These are phyloP conservation scores for Helianthus annuus DNA, from an alignment of 129 eudicot species.

Conservation along the genomic window DNA sequence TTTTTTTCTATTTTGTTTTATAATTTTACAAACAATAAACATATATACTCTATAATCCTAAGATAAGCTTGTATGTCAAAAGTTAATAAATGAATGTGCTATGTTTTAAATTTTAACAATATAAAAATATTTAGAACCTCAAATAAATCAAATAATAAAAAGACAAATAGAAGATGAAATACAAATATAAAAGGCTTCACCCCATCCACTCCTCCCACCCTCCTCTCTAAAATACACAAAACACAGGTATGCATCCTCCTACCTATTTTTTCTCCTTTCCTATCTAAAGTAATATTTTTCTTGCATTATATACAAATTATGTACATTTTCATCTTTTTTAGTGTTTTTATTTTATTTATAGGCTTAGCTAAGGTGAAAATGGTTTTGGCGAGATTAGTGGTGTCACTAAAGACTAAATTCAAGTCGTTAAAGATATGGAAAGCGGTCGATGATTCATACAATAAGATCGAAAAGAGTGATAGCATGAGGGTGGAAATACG, in stretches of 20 bases:
- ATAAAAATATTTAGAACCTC: not conserved
- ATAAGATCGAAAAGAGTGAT: constrained; percentile 63
- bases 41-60: not conserved
- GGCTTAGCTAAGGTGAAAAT: constrained; percentile 17
- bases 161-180: not conserved
- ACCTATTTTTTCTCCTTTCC: not conserved
- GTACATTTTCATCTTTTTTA: too few species aligned
- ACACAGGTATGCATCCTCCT: constrained; percentile 13
- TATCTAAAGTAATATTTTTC: not conserved
- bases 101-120: not conserved
- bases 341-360: not conserved
- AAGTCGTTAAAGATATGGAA: constrained; percentile 38
- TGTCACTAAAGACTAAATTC: constrained; percentile 42
- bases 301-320: not conserved
- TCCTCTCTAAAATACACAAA: constrained; percentile 21
- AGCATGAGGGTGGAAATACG: constrained; percentile 63
- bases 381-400: constrained; percentile 48
- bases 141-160: not conserved
- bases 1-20: not conserved
- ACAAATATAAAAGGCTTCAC: constrained; percentile 26
- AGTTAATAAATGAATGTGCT: not conserved
- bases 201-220: constrained; percentile 9
- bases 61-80: not conserved
- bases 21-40: not conserved
- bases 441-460: constrained; percentile 30